These are phyloP conservation scores for Psilocybe cubensis DNA, from an alignment of 768 basidiomycete species.

Conservation along the genomic window DNA sequence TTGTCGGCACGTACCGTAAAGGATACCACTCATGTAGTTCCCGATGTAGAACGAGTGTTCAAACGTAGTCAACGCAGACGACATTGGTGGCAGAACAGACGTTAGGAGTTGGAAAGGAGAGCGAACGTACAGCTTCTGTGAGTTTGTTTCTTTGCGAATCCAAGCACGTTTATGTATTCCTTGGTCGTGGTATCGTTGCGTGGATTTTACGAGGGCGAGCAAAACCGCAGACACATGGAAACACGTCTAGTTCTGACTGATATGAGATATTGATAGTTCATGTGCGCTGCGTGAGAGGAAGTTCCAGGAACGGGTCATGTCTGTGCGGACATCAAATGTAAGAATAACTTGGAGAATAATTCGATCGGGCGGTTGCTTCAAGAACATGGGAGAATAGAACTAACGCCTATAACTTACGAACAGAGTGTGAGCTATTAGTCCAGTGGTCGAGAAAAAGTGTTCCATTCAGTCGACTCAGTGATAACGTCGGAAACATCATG, in stretches of 20 bases:
- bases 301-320: constrained; percentile 4
- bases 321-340: constrained; percentile 5
- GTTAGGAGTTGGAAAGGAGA: not conserved
- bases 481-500: not conserved
- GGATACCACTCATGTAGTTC: constrained; percentile 34
- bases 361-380: not conserved
- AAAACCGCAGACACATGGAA: constrained; percentile 14
- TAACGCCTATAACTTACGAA: not conserved
- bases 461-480: not conserved
- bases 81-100: constrained; percentile 16
- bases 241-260: constrained; percentile 13
- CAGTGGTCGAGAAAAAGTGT: not conserved
- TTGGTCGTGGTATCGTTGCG: constrained; percentile 2
- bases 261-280: constrained; percentile 16
- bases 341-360: constrained; percentile 5
- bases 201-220: constrained; percentile 14
- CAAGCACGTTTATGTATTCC: constrained; percentile 19
- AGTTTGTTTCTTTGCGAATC: constrained; percentile 8
- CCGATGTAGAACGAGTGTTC: constrained; percentile 35
- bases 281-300: constrained; percentile 16
- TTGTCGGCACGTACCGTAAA: constrained; percentile 27
- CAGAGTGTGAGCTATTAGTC: not conserved
- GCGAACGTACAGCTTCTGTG: constrained; percentile 11
- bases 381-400: constrained; percentile 4
- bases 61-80: constrained; percentile 22